Percentiles rank a stretch among this genome's conserved stretches.
phyloP scores from a whole-genome alignment of 768 basidiomycete species.

The Punctularia strigosozonata region DNA sequence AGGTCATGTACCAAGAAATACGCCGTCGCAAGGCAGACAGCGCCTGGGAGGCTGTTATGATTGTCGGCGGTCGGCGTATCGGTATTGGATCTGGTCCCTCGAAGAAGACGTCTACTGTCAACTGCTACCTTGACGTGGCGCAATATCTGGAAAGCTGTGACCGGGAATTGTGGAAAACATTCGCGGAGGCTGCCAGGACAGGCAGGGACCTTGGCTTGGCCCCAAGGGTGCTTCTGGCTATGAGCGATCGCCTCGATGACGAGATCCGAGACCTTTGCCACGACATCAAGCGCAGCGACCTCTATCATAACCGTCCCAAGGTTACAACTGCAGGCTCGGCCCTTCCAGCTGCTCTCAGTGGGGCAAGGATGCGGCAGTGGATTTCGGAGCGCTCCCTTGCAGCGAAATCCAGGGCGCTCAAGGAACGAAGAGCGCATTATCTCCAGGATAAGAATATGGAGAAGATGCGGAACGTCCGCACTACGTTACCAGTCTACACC shows the following conservation, averaged over 20 bases:
- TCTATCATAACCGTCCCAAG: constrained; percentile 57
- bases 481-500: constrained; percentile 63
- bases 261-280: constrained; percentile 58
- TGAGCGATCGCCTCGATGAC: constrained; percentile 53
- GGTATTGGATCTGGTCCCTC: constrained; percentile 59
- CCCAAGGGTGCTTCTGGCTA: constrained; percentile 53
- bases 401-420: constrained; percentile 48
- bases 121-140: constrained; percentile 80
- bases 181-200: constrained; percentile 43
- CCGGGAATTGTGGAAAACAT: constrained; percentile 65
- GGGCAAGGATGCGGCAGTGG: constrained; percentile 3
- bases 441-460: constrained; percentile 45
- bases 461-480: constrained; percentile 55
- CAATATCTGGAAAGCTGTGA: constrained; percentile 84
- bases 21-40: constrained; percentile 15
- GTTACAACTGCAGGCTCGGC: constrained; percentile 11
- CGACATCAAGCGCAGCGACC: constrained; percentile 48
- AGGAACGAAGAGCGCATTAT: constrained; percentile 44
- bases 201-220: constrained; percentile 64
- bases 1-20: constrained; percentile 45
- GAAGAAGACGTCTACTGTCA: constrained; percentile 63
- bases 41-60: constrained; percentile 65
- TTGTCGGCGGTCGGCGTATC: constrained; percentile 67
- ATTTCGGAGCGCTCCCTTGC: constrained; percentile 18
- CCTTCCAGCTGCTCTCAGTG: background rate